Percentiles rank a stretch among this genome's conserved stretches.
phyloP scores from a whole-genome alignment of 1,284 basidiomycete genomes.

The Microstroma glucosiphilum region DNA sequence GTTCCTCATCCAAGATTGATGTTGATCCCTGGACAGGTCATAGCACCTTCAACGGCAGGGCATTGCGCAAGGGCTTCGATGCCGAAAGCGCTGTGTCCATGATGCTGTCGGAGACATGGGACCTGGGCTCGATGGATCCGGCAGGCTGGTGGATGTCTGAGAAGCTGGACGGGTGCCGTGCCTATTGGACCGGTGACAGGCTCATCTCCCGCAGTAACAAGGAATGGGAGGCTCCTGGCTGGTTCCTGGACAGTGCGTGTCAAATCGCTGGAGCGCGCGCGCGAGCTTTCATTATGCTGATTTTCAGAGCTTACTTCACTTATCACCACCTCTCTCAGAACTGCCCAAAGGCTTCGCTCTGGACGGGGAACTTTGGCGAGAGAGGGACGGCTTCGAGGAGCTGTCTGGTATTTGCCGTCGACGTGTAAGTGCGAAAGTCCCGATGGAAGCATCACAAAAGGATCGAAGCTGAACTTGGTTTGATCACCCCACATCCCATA shows the following conservation, averaged over 20 bases:
- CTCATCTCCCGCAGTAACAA: constrained; percentile 61
- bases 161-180: constrained; percentile 55
- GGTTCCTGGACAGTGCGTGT: constrained; percentile 55
- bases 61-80: constrained; percentile 4
- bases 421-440: background rate
- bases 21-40: background rate
- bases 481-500: constrained; percentile 49
- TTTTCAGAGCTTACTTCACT: too few species aligned
- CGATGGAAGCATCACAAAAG: background rate
- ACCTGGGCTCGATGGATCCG: constrained; percentile 59
- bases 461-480: background rate
- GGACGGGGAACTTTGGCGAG: constrained; percentile 55
- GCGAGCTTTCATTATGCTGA: background rate
- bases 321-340: constrained; percentile 23
- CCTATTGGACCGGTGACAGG: constrained; percentile 59
- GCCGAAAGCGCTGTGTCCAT: background rate
- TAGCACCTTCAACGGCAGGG: background rate
- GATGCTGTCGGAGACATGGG: constrained; percentile 52
- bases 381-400: constrained; percentile 16
- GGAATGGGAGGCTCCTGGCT: constrained; percentile 58
- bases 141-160: constrained; percentile 64
- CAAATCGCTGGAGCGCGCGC: constrained; percentile 10
- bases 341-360: constrained; percentile 60
- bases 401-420: constrained; percentile 10
- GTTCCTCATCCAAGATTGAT: background rate